Evolutionary conservation across 2,329 filamentous ascomycete genomes (phyloP), one percentile per base, ranked within the genome.

Genomic region (Talaromyces sp.): DNA sequence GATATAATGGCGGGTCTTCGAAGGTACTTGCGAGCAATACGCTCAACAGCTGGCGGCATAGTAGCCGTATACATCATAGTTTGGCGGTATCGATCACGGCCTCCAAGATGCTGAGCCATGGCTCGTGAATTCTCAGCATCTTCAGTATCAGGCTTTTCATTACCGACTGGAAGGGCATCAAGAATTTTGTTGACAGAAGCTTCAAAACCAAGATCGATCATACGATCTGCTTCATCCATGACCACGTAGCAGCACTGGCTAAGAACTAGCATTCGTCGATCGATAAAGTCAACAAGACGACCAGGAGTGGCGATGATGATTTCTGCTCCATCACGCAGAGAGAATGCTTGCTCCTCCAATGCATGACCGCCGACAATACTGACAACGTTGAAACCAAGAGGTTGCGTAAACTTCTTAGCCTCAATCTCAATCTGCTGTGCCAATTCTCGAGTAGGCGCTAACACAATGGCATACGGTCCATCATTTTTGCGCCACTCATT

Each of bases 1-100:
- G 89, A 96, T 35, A 97, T 91, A 46, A 92, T 94, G 17, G 94
- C 94, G 0, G 94, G 94, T 11, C 94, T 86, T 1, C 93, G 89
- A 14, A 97, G 85, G 69, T 99, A 99, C 70, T 96, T 96, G 65
- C 92, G 88, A n/a, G 94, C 94, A 59, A 99, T 97, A 57, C 90
- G 89, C 71, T 99, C 94, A 14, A 99, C 90, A 0, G 89, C 85
- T 0, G 89, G 78, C 1, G 94, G 92, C 94, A 99, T 99, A 24
- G 94, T 99, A 48, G 94, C 94, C 60, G 94, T 97, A 84, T 97
- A 99, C 94, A 99, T 99, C 94, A 99, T 99, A 0, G 94, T 99
- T 74, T 99, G 93, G 54, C 94, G 82, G 77, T 97, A 97, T 19
- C 89, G 83, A 65, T 91, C 88, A 61, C 86, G 85, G 16, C 85